Evolutionary conservation across 805 yeast species (phyloP).

Genomic region (Hanseniaspora jakobsenii): DNA sequence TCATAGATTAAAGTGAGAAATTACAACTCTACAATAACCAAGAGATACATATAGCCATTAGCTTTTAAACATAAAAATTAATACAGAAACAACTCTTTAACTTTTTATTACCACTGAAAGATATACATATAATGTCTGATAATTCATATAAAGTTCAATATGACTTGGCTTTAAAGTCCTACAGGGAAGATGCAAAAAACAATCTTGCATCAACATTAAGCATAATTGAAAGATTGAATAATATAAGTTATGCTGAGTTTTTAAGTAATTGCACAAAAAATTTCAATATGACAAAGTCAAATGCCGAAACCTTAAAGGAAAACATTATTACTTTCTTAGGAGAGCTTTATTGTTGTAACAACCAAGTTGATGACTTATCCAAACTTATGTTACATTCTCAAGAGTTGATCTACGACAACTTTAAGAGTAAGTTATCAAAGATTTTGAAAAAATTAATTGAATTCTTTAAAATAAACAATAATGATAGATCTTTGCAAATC

Average conservation of each 20-base stretch:
- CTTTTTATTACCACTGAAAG: not conserved
- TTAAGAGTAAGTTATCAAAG: slow-evolving; percentile 88
- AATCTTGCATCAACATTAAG: not conserved
- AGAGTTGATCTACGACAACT: slow-evolving; percentile 44
- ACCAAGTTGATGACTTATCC: slow-evolving; percentile 41
- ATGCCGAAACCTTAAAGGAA: slow-evolving; percentile 46
- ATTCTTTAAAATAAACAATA: slow-evolving; percentile 51
- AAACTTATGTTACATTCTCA: slow-evolving; percentile 58
- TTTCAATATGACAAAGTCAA: slow-evolving; percentile 14
- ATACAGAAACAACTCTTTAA: too few relatives aligned
- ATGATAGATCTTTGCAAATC: slow-evolving; percentile 58
- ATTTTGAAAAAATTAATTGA: slow-evolving; percentile 75
- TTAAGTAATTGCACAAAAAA: not conserved
- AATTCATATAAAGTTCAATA: slow-evolving; percentile 4
- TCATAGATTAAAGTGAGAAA: too few relatives aligned
- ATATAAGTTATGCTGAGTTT: slow-evolving; percentile 2
- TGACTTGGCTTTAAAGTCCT: not conserved
- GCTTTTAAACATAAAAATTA: too few relatives aligned
- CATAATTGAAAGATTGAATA: not conserved
- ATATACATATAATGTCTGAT: not conserved
- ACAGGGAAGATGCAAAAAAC: not conserved
- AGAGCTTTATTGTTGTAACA: slow-evolving; percentile 43
- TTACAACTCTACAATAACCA: too few relatives aligned
- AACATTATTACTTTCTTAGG: slow-evolving; percentile 66
- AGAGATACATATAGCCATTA: too few relatives aligned